Base-by-base conservation (phyloP, 176 grass and related monocot genomes). In the Carex pumila region DNA sequence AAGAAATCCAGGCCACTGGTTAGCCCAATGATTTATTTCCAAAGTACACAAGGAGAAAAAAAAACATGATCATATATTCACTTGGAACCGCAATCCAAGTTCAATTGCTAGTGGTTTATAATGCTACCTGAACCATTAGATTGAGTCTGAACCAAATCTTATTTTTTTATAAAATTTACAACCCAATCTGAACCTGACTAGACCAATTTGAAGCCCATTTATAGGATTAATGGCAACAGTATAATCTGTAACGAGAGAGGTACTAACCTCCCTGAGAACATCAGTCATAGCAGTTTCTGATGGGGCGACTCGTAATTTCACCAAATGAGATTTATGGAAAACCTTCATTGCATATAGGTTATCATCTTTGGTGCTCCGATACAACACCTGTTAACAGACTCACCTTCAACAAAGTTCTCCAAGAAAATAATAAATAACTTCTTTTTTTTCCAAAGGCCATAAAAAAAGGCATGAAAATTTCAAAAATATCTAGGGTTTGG, bases 281-380 rank as follows among this genome's bases (percentile, higher is more conserved):
- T 98, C 95, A 47, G 89, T 93, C 92, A 98, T 91, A n/a, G 95
- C 95, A 70, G 95, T 98, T 94, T 94, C 90, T 61, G 81, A 82
- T 39, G 79, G 83, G 79, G 87, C 93, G 56, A 95, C 93, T 81
- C 68, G 87, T 67, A 94, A 85, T 89, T 89, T 97, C 71, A 79
- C 57, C 87, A 97, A 91, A 74, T 91, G 85, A 58, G 85, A 79
- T 83, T 92, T 94, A 85, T 94, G 93, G 72, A 91, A 87, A 86
- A 97, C 90, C 90, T 97, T 97, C 39, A 97, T 90, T 89, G 94
- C 92, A 79, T 94, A 94, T 54, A 86, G 86, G 29, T 89, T 94
- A 41, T 84, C 92, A 81, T 97, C 92, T 92, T 92, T 84, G 19
- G 67, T 81, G 71, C 84, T 94, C 87, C 80, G 83, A 66, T 94